A percentile compares a stretch with the other conserved stretches of the same genome.
Evolutionary conservation across 257 asterid species (phyloP).

Genomic region (Plectranthus barbatus): DNA sequence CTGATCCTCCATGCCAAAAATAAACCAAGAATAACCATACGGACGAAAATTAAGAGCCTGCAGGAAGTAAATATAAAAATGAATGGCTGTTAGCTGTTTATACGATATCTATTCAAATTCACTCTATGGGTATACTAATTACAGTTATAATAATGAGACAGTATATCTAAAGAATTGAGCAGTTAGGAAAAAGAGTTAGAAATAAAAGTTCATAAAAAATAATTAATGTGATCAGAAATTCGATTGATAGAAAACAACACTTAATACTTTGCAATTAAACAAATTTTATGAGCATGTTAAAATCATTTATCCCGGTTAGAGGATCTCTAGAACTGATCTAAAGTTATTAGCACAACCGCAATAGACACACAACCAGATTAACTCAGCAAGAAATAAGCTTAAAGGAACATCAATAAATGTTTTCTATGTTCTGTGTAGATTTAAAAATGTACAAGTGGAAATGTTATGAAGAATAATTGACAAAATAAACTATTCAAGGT

Average conservation of each 20-base stretch:
- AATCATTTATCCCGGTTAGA: background rate
- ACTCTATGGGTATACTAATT: background rate
- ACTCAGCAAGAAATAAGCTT: background rate
- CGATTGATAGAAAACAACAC: background rate
- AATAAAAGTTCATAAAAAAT: background rate
- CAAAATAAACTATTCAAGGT: background rate
- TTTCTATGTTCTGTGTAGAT: background rate
- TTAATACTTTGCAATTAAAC: background rate
- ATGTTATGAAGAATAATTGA: background rate
- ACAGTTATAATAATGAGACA: background rate
- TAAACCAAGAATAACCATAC: conserved; percentile 61
- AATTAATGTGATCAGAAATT: background rate
- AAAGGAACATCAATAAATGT: background rate
- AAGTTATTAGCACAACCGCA: no score
- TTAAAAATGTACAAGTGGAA: background rate
- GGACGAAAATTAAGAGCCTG: conserved; percentile 70
- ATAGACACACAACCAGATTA: no score
- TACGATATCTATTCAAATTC: background rate
- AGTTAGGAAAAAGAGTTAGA: background rate
- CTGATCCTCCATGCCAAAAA: conserved; percentile 66
- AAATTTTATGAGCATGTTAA: no score
- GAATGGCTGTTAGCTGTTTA: background rate
- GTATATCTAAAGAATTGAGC: background rate
- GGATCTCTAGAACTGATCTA: no score
- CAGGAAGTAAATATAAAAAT: background rate